Percentiles rank a stretch among this genome's conserved stretches.
These are phyloP conservation scores for Monilinia polystroma DNA, from an alignment of 2,329 filamentous ascomycete genomes.

Conservation along the genomic window DNA sequence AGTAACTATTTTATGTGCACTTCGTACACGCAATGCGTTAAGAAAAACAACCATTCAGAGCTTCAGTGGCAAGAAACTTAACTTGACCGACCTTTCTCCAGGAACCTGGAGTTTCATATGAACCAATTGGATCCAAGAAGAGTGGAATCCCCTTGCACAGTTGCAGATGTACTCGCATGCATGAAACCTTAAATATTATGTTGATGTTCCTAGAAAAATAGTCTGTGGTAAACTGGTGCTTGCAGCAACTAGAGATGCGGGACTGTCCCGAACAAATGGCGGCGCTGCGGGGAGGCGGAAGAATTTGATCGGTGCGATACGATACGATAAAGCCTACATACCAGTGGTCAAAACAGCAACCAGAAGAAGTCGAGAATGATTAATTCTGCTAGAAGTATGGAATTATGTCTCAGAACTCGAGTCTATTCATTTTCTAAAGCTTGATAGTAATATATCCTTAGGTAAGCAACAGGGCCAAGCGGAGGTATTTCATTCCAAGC, in stretches of 20 bases:
- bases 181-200: background rate
- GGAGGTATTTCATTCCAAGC: background rate
- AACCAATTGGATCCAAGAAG: background rate
- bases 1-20: background rate
- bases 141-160: background rate
- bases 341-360: too few species aligned
- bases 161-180: background rate
- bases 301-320: background rate
- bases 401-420: background rate
- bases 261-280: background rate
- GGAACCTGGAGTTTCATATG: background rate
- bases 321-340: background rate
- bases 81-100: conserved; percentile 12
- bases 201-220: background rate
- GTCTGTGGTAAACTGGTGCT: too few species aligned
- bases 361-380: background rate
- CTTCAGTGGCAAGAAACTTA: background rate
- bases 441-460: background rate
- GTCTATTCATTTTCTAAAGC: background rate
- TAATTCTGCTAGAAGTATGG: background rate
- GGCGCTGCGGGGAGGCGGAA: conserved; percentile 5
- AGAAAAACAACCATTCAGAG: background rate
- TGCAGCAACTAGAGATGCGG: background rate
- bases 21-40: conserved; percentile 7
- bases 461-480: background rate